A percentile compares a stretch with the other conserved stretches of the same genome.
Conservation (phyloP, 2,329 filamentous ascomycete species). For the Colletotrichum tanaceti region DNA sequence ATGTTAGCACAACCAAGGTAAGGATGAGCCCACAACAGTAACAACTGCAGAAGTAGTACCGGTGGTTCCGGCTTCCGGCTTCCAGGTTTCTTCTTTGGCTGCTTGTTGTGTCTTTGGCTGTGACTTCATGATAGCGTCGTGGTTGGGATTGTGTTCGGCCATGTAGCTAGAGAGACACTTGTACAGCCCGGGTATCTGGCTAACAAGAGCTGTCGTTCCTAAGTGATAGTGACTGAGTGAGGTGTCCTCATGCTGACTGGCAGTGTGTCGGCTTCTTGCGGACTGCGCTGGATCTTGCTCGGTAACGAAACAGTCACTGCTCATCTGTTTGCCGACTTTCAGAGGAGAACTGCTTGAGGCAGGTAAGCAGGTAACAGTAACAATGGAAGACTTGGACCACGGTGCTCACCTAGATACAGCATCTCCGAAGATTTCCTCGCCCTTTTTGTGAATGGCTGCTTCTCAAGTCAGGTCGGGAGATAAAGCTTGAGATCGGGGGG, state of each 20-base stretch:
- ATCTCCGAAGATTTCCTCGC: too few relatives aligned
- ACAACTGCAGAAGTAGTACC: slow-evolving; percentile 22
- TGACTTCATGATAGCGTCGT: not conserved
- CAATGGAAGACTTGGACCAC: not conserved
- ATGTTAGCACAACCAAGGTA: not conserved
- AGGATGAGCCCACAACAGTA: slow-evolving; percentile 19
- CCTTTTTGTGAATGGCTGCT: not conserved
- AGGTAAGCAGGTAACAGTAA: not conserved
- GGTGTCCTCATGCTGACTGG: too few relatives aligned
- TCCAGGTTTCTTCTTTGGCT: not conserved
- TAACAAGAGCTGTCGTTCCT: not conserved
- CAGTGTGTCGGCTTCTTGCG: not conserved
- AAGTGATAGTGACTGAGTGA: too few relatives aligned
- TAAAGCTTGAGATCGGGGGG: not conserved
- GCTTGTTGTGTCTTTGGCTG: not conserved
- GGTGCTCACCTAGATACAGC: not conserved
- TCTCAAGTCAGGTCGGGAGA: not conserved
- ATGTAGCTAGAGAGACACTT: not conserved
- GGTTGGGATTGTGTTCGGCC: not conserved
- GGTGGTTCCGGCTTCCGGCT: not conserved
- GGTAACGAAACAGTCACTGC: not conserved
- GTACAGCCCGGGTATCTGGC: too few relatives aligned
- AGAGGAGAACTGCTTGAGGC: not conserved
- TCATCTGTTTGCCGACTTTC: not conserved
- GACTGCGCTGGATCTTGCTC: not conserved